A percentile compares a stretch with the other conserved stretches of the same genome.
Evolutionary conservation across 2,329 filamentous ascomycete species (phyloP).

Genomic region (Apiospora pterosperma): DNA sequence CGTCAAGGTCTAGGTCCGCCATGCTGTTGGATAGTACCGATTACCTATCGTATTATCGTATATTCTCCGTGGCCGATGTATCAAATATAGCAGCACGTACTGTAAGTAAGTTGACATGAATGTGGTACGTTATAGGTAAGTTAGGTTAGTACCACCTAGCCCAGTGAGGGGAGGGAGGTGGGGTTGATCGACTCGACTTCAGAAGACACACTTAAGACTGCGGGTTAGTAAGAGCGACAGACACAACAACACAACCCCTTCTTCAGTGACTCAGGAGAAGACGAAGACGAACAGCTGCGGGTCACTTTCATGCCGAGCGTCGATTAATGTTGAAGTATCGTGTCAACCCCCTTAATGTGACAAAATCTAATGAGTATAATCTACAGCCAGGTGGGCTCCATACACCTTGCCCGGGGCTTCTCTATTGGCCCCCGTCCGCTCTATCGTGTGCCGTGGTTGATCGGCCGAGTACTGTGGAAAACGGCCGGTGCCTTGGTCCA

Average conservation of each 20-base stretch:
- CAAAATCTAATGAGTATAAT: neutral
- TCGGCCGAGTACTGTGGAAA: neutral
- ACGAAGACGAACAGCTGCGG: neutral
- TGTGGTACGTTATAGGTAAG: neutral
- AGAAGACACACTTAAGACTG: neutral
- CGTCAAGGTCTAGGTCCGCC: slow-evolving; percentile 56
- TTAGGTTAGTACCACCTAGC: no score
- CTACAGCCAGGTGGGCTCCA: neutral
- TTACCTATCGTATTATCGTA: no score
- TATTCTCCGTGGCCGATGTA: neutral
- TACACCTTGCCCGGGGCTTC: neutral
- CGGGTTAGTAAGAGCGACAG: neutral
- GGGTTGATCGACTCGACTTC: neutral
- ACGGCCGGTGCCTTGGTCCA: neutral
- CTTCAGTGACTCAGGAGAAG: neutral
- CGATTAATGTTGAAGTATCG: neutral
- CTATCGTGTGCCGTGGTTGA: neutral
- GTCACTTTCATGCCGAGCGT: neutral
- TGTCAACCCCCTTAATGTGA: neutral
- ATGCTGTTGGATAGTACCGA: neutral
- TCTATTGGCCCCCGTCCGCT: neutral
- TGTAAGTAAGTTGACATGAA: neutral
- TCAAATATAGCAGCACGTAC: no score
- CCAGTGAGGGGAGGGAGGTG: neutral
- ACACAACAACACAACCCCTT: neutral